Percentiles rank a stretch among this genome's conserved stretches.
Conservation (phyloP, 2,329 filamentous ascomycete species). For the Fusarium illudens region DNA sequence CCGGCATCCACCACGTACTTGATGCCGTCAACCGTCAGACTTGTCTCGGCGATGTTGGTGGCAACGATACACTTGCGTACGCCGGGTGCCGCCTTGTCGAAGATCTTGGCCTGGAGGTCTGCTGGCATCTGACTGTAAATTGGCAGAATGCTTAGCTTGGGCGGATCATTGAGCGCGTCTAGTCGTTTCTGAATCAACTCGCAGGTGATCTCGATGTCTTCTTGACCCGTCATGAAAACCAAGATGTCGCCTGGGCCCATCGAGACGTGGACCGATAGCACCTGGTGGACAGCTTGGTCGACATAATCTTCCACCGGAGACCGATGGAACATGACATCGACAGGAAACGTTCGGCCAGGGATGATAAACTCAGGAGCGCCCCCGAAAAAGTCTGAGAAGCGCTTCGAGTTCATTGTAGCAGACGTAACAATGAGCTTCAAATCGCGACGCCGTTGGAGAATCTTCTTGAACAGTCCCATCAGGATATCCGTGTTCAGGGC, state of each 20-base stretch:
- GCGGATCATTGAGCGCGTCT: constrained; percentile 89
- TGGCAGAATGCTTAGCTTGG: constrained; percentile 91
- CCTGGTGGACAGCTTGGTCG: constrained; percentile 94
- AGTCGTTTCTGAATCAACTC: constrained; percentile 90
- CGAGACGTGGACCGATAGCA: constrained; percentile 93
- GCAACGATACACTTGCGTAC: constrained; percentile 98
- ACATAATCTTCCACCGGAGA: constrained; percentile 98
- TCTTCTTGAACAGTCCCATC: constrained; percentile 98
- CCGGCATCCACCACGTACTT: constrained; percentile 98
- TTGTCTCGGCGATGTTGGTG: constrained; percentile 98
- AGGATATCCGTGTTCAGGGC: constrained; percentile 96
- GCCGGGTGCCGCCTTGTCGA: constrained; percentile 87
- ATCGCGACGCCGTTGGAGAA: constrained; percentile 86
- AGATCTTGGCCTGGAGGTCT: constrained; percentile 97
- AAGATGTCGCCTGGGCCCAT: constrained; percentile 93
- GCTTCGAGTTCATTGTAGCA: constrained; percentile 97
- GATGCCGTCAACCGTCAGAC: constrained; percentile 96
- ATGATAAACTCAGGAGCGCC: constrained; percentile 97
- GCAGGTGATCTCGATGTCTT: constrained; percentile 97
- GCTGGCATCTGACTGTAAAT: constrained; percentile 99
- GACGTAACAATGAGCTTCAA: constrained; percentile 97
- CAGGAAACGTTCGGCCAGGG: constrained; percentile 93
- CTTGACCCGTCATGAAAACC: constrained; percentile 99
- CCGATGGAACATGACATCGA: constrained; percentile 94
- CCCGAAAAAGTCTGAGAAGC: constrained; percentile 95